Evolutionary conservation across 2,329 filamentous ascomycete species (phyloP), one percentile per base, ranked within the genome.

Genomic region (Fusarium gaditjirri): DNA sequence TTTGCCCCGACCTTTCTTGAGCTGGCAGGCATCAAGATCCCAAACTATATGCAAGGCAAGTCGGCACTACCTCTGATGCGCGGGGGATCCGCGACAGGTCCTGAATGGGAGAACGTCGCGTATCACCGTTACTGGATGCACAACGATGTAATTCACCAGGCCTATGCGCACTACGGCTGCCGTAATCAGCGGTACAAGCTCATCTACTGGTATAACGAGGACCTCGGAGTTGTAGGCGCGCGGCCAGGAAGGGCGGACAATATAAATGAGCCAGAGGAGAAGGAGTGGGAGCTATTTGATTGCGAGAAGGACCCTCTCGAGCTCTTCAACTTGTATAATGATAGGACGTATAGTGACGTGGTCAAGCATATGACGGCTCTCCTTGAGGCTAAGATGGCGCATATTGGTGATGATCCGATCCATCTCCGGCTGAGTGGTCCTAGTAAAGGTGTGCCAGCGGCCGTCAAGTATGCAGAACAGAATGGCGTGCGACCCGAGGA

Each of bases 61-160:
- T 84, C 83, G 0, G 87, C 88, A 72, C 76, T 79, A 0, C 5
- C 59, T 0, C 72, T 86, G 2, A 64, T 87, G 2, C 44, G 44
- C 7, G 44, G 44, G 14, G 44, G 13, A 1, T 17, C 44, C 7
- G 27, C n/a, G 6, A 83, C 83, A 2, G 85, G 84, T 0, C 35
- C 35, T 0, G 80, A 83, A 60, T 88, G 86, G 86, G 83, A 85
- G 59, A 84, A 88, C 65, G 79, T 87, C 0, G 86, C 86, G 0
- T 88, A 88, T 62, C 86, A 89, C 63, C 82, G 86, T 1, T 88
- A 88, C 76, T 88, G 86, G 86, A 88, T 88, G 86, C 84, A 88
- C 74, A 81, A 82, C 27, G 86, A 88, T 61, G 75, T 81, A 1
- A 84, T 86, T 13, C 86, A 88, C 65, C 72, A 86, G 11, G 84